Base-by-base conservation (phyloP, 1,284 basidiomycete species). In the Cutaneotrichosporon sp. region DNA sequence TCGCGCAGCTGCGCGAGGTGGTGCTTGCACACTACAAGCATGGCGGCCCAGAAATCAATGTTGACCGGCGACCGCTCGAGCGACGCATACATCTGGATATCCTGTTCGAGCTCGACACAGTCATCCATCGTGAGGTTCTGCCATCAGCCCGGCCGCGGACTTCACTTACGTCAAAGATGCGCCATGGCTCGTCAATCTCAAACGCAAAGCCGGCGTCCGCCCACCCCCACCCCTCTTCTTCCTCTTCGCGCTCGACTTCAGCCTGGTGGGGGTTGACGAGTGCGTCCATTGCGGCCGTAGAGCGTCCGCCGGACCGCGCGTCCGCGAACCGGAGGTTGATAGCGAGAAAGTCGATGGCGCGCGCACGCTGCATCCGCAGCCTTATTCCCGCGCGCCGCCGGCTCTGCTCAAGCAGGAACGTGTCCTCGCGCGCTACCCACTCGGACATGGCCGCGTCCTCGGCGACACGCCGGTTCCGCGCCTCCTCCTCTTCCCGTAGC, bases 381-480 rank as follows among this genome's bases (percentile, higher is more conserved):
- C 96, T 82, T 68, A 99, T 98, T 47, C 87, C 85, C 17, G 96
- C 96, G 59, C 96, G 81, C 55, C 82, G 80, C 54, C 90, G 82
- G 63, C 94, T 89, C 76, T 99, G 96, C 62, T 97, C 90, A 38
- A 99, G 81, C 72, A 96, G 88, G 74, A 98, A 99, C 61, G 93
- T 90, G 52, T 91, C 94, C 67, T 99, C 96, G 74, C 94, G 96
- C 23, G 89, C 84, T 57, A 97, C 80, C 96, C 96, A 99, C 55
- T 97, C 92, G 3, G 88, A 87, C 93, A 97, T 97, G 64, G 94
- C 89, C 14, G 86, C 90, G 22, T 90, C 90, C 76, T 98, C 96
- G 44, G 90, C 87, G 52, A 93, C 71, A 49, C 92, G 81, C 52
- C 88, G 85, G 83, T 91, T 88, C 58, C 87, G 80, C 50, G 88